phyloP scores from a whole-genome alignment of 208 protist species.

The Entamoeba dispar region DNA sequence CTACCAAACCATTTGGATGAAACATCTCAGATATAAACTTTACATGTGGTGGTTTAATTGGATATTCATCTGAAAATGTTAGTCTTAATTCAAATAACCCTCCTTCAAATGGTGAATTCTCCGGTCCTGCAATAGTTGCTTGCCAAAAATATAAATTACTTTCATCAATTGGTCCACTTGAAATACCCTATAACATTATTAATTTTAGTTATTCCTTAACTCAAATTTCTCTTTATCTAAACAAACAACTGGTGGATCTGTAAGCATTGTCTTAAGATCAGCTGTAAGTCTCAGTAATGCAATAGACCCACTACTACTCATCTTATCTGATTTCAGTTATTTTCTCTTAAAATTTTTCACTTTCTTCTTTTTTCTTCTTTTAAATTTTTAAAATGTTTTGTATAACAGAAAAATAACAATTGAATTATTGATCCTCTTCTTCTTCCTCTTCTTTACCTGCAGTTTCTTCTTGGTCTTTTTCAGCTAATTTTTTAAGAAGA shows the following conservation, averaged over 20 bases:
- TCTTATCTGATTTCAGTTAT: neutral
- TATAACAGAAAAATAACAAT: neutral
- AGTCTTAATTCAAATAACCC: slow-evolving; percentile 30
- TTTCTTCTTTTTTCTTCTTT: neutral
- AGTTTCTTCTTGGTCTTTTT: neutral
- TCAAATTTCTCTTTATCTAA: too few relatives aligned
- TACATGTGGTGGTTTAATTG: slow-evolving; percentile 37
- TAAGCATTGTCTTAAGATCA: neutral
- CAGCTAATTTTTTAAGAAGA: neutral
- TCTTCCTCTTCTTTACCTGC: neutral
- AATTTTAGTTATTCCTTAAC: neutral
- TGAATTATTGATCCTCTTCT: neutral
- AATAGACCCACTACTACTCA: neutral
- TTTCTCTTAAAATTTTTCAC: neutral
- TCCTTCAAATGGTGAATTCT: slow-evolving; percentile 37
- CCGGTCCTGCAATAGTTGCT: slow-evolving; percentile 10
- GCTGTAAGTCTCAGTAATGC: neutral
- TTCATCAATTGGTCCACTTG: neutral
- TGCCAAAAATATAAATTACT: neutral
- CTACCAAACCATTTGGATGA: slow-evolving; percentile 25
- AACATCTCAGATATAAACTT: slow-evolving; percentile 37
- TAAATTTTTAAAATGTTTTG: neutral
- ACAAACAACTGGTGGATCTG: neutral
- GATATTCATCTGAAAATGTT: slow-evolving; percentile 37
- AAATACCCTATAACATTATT: neutral